A percentile compares a stretch with the other conserved stretches of the same genome.
phyloP scores from a whole-genome alignment of 768 basidiomycete genomes.

The Neoboletus subvelutipes region DNA sequence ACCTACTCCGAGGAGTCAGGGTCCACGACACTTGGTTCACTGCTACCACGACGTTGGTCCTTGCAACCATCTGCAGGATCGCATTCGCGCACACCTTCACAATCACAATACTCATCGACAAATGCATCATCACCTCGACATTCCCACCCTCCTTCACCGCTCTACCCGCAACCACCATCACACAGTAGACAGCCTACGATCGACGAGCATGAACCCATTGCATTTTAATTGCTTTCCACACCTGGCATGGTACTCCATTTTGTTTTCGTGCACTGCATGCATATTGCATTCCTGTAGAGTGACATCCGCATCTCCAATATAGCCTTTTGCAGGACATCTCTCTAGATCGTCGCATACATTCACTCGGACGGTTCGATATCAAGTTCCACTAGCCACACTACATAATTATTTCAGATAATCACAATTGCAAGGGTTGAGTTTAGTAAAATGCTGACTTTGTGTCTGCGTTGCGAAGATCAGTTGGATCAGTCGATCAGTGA shows the following conservation, averaged over 20 bases:
- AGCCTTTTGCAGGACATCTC: background rate
- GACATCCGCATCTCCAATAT: slow-evolving; percentile 7
- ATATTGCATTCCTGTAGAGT: slow-evolving; percentile 4
- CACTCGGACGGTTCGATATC: slow-evolving; percentile 2
- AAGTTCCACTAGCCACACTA: background rate
- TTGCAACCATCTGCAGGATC: slow-evolving; percentile 29
- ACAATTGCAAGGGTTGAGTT: background rate
- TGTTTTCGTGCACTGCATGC: slow-evolving; percentile 4
- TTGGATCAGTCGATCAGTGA: background rate
- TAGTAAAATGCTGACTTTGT: background rate
- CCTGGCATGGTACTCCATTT: background rate
- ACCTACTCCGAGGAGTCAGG: slow-evolving; percentile 34
- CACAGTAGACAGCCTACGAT: slow-evolving; percentile 36
- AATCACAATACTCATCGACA: slow-evolving; percentile 33
- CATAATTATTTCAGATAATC: slow-evolving; percentile 3
- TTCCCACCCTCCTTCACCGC: slow-evolving; percentile 33
- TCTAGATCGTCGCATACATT: slow-evolving; percentile 26
- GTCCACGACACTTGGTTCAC: slow-evolving; percentile 36
- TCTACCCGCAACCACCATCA: slow-evolving; percentile 24
- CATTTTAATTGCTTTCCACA: slow-evolving; percentile 15
- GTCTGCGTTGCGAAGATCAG: background rate
- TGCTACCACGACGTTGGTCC: slow-evolving; percentile 35
- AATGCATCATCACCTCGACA: slow-evolving; percentile 31
- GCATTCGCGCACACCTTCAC: slow-evolving; percentile 32
- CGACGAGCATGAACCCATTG: slow-evolving; percentile 24